Base-by-base conservation (phyloP, 225 moss, liverwort and hornwort genomes). In the Sphagnum contortum region DNA sequence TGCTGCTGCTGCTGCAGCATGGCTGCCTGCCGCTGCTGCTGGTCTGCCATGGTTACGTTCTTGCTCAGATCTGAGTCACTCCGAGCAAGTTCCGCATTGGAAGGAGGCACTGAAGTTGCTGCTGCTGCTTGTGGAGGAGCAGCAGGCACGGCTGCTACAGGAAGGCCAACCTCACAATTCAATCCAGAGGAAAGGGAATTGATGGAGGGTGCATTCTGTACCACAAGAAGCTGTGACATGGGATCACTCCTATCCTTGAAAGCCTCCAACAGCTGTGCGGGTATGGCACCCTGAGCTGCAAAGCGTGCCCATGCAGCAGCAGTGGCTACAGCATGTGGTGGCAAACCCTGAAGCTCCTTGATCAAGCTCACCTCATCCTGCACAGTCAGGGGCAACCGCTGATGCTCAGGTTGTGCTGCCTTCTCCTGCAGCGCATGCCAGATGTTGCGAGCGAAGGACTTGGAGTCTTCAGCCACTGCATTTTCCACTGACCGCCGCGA, bases 381-480 rank as follows among this genome's bases (percentile, higher is more conserved):
- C 6, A 76, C 65, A 71, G 79, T 88, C 65, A 80, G 14, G 14
- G 83, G 83, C 3, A 79, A 72, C 9, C 73, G 74, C 48, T 79
- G 78, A 62, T 86, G 81, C 55, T 88, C 88, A 2, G 76, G 75
- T 66, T 79, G 81, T 0, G 77, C 70, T 10, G 83, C 79, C 68
- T 86, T 91, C 55, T 87, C 88, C 56, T 86, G 88, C 71, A 81
- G 55, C 4, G 79, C 76, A 70, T 88, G 83, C 91, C 85, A 86
- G 71, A 86, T 85, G 53, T 81, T 80, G 65, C 73, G 81, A 8
- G 86, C 83, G 11, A 86, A 76, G 61, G 66, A 81, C 70, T 88
- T 88, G 13, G 82, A 79, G 70, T 83, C 86, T 61, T 88, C 90
- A 3, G 75, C 87, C 8, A 75, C 76, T 7, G 83, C 77, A 72